Percentiles rank a stretch among this genome's conserved stretches.
These are phyloP conservation scores for Coemansia reversa DNA, from an alignment of 192 early-diverging fungal genomes.

Conservation along the genomic window DNA sequence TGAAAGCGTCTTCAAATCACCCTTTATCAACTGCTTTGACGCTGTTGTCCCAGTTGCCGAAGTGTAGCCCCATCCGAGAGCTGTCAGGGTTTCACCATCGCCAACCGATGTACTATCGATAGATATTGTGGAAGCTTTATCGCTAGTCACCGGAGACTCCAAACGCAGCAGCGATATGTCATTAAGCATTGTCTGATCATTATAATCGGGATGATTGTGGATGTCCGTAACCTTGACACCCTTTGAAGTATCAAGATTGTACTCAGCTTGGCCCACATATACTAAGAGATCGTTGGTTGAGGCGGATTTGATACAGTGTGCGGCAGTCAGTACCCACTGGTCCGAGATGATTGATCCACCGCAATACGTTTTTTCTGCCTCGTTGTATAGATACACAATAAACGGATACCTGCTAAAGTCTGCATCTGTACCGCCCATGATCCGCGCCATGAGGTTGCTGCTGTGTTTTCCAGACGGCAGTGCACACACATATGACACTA, in stretches of 20 bases:
- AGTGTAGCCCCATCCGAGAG: constrained; percentile 53
- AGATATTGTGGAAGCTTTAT: constrained; percentile 18
- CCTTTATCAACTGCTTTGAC: constrained; percentile 36
- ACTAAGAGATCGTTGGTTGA: constrained; percentile 22
- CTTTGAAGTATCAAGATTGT: constrained; percentile 35
- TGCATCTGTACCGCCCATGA: constrained; percentile 49
- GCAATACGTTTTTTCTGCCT: constrained; percentile 38
- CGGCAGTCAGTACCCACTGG: constrained; percentile 54
- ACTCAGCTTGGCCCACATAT: constrained; percentile 34
- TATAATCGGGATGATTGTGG: constrained; percentile 52
- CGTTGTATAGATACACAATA: constrained; percentile 44
- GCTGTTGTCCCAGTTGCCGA: constrained; percentile 26
- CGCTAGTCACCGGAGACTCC: constrained; percentile 8
- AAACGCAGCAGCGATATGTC: constrained; percentile 54
- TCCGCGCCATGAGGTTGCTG: constrained; percentile 28
- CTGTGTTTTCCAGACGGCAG: constrained; percentile 7
- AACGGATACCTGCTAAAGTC: constrained; percentile 45
- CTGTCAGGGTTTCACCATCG: constrained; percentile 42
- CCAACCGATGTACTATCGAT: constrained; percentile 28
- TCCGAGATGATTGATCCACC: constrained; percentile 52
- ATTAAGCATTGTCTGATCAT: constrained; percentile 48
- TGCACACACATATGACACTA: constrained; percentile 3
- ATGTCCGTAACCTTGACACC: constrained; percentile 23
- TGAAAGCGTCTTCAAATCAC: constrained; percentile 31
- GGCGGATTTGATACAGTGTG: constrained; percentile 52